phyloP scores from a whole-genome alignment of 2,329 filamentous ascomycete species.

The Pseudogymnoascus verrucosus region DNA sequence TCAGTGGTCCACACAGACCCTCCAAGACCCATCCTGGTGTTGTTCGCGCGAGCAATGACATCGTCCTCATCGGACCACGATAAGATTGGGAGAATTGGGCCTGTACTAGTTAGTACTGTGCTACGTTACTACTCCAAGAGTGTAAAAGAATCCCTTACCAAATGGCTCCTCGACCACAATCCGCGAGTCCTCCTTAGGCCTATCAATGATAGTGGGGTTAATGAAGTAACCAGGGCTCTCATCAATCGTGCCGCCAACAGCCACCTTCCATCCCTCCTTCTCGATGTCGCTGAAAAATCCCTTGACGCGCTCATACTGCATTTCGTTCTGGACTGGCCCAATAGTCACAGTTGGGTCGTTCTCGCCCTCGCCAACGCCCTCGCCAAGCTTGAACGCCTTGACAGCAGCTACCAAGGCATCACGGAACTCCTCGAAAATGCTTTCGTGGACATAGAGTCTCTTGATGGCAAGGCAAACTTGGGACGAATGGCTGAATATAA shows the following conservation, averaged over 20 bases:
- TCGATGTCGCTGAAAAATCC: constrained; percentile 46
- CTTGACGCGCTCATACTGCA: constrained; percentile 54
- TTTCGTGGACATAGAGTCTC: constrained; percentile 52
- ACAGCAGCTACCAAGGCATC: constrained; percentile 40
- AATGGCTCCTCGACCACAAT: constrained; percentile 53
- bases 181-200: constrained; percentile 45
- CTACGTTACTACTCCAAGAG: not conserved
- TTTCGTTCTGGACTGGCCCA: constrained; percentile 54
- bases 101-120: constrained; percentile 28
- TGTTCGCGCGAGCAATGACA: constrained; percentile 48
- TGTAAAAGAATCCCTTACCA: constrained; percentile 24
- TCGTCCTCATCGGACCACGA: constrained; percentile 54
- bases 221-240: constrained; percentile 43
- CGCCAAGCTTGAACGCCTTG: constrained; percentile 34
- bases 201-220: constrained; percentile 48
- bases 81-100: constrained; percentile 54
- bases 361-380: constrained; percentile 39
- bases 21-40: constrained; percentile 45
- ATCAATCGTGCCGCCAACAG: constrained; percentile 29
- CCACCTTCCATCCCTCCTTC: constrained; percentile 43
- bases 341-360: constrained; percentile 28
- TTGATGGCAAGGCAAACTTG: constrained; percentile 50
- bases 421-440: constrained; percentile 48
- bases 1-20: constrained; percentile 52
- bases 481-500: constrained; percentile 43